Evolutionary conservation across 2,329 filamentous ascomycete species (phyloP), one percentile per base, ranked within the genome.

Genomic region (Colletotrichum spaethianum): DNA sequence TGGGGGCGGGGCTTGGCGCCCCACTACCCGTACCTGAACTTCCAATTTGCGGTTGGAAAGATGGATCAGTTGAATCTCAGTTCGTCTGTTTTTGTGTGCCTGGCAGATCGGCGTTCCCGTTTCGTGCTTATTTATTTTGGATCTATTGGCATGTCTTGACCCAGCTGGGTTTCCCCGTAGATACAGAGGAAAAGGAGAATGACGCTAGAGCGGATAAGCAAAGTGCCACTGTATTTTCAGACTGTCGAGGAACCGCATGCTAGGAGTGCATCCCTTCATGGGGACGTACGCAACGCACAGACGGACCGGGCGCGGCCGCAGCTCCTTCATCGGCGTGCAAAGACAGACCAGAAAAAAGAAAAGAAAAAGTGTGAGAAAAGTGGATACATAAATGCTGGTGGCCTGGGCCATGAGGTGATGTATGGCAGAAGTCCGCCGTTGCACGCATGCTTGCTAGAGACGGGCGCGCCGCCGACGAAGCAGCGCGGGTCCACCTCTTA

Each of bases 61-160:
- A 67, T 31, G 56, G 55, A 67, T 60, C 63, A 40, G 46, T 67
- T 56, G 48, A 65, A 67, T 55, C 56, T 56, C 14, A 31, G 40
- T 18, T 23, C 23, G 31, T 50, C 56, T 26, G 40, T 38, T 26
- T 62, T 26, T 23, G 55, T 40, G 46, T 55, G 36, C 40, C 55
- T 67, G 31, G 63, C 31, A 61, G 56, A 70, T 67, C 63, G 48
- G 33, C 48, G 42, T 62, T 42, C 48, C 50, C 33, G 23, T 67
- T 46, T 23, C 8, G 56, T 67, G 55, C 55, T 61, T 50, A 46
- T 36, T 67, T 62, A n/a, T 23, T 36, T 38, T 67, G 31, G n/a
- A 16, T 48, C 14, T 36, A 50, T 33, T 40, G 38, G 55, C 38
- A 26, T 52, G 38, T 28, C 46, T 60, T 56, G 44, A 33, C 14